phyloP scores from a whole-genome alignment of 805 yeast genomes.

The Candida khao-thaluensis region DNA sequence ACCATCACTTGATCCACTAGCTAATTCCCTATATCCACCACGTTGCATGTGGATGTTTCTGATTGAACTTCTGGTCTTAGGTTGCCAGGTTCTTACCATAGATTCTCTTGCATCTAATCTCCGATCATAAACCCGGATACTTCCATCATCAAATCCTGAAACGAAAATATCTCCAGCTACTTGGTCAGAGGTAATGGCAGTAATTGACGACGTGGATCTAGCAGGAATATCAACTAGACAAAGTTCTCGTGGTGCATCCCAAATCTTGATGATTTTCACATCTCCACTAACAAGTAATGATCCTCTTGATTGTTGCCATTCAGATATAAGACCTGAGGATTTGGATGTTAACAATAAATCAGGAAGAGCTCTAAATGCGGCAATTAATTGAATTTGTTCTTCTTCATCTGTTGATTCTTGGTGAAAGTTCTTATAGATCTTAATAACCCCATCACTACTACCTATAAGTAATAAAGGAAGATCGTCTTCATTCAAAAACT shows the following conservation, averaged over 20 bases:
- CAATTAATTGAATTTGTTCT: slow-evolving; percentile 54
- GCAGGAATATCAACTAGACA: slow-evolving; percentile 89
- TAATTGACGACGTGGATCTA: slow-evolving; percentile 82
- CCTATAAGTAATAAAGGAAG: slow-evolving; percentile 81
- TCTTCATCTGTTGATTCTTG: slow-evolving; percentile 25
- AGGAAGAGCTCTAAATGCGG: slow-evolving; percentile 92
- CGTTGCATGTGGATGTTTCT: slow-evolving; percentile 90
- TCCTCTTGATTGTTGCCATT: slow-evolving; percentile 97
- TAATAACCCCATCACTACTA: slow-evolving; percentile 91
- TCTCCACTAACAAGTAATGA: slow-evolving; percentile 91
- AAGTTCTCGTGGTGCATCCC: slow-evolving; percentile 96
- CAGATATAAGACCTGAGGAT: slow-evolving; percentile 80
- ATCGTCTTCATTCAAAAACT: slow-evolving; percentile 90
- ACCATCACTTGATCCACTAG: slow-evolving; percentile 82
- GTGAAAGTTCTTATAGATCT: slow-evolving; percentile 77
- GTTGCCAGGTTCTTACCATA: slow-evolving; percentile 76
- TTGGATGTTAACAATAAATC: slow-evolving; percentile 79
- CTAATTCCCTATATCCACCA: slow-evolving; percentile 90
- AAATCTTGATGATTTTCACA: slow-evolving; percentile 82
- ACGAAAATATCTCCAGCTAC: slow-evolving; percentile 88
- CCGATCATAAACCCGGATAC: slow-evolving; percentile 86
- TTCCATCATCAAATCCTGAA: slow-evolving; percentile 91
- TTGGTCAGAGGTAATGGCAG: slow-evolving; percentile 90
- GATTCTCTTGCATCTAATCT: slow-evolving; percentile 81
- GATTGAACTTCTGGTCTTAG: slow-evolving; percentile 45